Evolutionary conservation across 2,329 filamentous ascomycete genomes (phyloP).

Genomic region (Colletotrichum agaves): DNA sequence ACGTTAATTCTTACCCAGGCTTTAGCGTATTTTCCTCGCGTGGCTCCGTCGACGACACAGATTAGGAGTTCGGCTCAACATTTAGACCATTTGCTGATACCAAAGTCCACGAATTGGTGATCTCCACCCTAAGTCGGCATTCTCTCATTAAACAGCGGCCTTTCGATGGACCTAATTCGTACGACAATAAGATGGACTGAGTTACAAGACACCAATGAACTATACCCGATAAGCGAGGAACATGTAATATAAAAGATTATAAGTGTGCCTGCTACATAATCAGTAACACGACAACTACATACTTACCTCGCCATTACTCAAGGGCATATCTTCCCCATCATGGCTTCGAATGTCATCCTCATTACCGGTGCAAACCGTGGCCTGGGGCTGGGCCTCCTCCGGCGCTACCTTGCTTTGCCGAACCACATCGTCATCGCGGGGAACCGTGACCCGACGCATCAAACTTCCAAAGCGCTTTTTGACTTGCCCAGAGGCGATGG

Average conservation of each 20-base stretch:
- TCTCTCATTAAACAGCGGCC: not conserved
- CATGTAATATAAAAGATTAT: too few relatives aligned
- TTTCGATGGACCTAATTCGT: too few relatives aligned
- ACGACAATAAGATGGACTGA: too few relatives aligned
- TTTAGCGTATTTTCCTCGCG: too few relatives aligned
- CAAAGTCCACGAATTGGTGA: not conserved
- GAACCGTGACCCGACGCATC: constrained; percentile 47
- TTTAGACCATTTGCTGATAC: not conserved
- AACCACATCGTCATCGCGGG: constrained; percentile 63
- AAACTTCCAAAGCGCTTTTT: constrained; percentile 45
- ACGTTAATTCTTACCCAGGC: too few relatives aligned
- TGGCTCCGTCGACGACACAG: too few relatives aligned
- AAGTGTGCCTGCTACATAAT: too few relatives aligned
- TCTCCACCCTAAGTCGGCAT: not conserved
- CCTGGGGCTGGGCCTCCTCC: constrained; percentile 49
- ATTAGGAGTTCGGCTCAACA: not conserved
- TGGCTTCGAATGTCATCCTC: constrained; percentile 37
- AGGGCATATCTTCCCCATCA: not conserved
- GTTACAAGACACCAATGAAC: too few relatives aligned
- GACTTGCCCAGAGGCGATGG: constrained; percentile 49
- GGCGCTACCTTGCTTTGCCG: constrained; percentile 57
- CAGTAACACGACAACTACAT: too few relatives aligned
- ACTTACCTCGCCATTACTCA: too few relatives aligned
- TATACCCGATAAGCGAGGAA: too few relatives aligned
- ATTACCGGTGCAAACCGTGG: constrained; percentile 53